Evolutionary conservation across 23 red algal genomes (phyloP).

Genomic region (Gracilariopsis chorda): DNA sequence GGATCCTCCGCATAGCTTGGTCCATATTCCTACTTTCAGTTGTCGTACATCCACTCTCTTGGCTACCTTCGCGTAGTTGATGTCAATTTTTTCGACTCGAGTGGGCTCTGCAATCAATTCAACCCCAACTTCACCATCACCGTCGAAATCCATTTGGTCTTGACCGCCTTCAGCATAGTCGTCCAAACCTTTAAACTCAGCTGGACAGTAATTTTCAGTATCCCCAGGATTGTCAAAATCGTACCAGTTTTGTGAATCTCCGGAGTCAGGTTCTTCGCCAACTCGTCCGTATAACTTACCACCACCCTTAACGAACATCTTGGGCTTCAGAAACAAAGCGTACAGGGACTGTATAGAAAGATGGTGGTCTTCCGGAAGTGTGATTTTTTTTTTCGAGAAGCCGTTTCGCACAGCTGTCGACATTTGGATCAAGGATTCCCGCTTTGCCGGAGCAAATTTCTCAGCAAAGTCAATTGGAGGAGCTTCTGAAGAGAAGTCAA

Average conservation of each 20-base stretch:
- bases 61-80: slow-evolving; percentile 85
- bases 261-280: background rate
- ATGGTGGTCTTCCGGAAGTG: slow-evolving; percentile 74
- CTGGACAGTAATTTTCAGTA: slow-evolving; percentile 29
- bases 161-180: background rate
- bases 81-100: slow-evolving; percentile 63
- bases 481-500: slow-evolving; percentile 65
- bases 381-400: slow-evolving; percentile 49
- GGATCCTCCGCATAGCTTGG: slow-evolving; percentile 52
- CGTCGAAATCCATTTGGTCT: background rate
- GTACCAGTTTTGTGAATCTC: slow-evolving; percentile 28
- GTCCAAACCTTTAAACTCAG: background rate
- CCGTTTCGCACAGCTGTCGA: slow-evolving; percentile 38
- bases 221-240: slow-evolving; percentile 42
- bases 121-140: background rate
- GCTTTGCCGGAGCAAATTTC: slow-evolving; percentile 65
- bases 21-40: slow-evolving; percentile 84
- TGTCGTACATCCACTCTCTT: slow-evolving; percentile 93
- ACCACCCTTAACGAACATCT: background rate
- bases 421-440: slow-evolving; percentile 32
- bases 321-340: slow-evolving; percentile 63
- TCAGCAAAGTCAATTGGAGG: slow-evolving; percentile 71
- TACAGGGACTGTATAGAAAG: slow-evolving; percentile 40
- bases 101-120: slow-evolving; percentile 54
- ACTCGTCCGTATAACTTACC: background rate